phyloP scores from a whole-genome alignment of 2,329 filamentous ascomycete species.

The Thelonectria blattea region DNA sequence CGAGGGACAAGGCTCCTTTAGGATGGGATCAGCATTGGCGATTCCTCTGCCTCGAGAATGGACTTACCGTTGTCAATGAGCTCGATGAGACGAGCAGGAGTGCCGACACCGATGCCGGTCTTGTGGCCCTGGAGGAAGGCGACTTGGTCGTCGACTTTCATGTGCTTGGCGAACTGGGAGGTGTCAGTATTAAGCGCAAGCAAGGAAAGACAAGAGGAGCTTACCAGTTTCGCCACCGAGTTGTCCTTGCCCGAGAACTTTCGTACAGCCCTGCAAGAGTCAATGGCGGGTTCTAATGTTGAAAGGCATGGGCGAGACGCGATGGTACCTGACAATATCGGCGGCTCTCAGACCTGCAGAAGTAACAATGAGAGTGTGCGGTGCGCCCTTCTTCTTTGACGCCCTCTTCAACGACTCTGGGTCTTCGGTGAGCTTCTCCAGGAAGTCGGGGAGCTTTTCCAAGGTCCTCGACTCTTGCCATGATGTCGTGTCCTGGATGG shows the following conservation, averaged over 20 bases:
- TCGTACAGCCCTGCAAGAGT: conserved; percentile 65
- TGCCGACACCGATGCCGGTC: conserved; percentile 89
- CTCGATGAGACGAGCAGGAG: conserved; percentile 81
- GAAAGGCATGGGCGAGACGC: not conserved
- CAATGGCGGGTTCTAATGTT: conserved; percentile 29
- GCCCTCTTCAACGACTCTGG: conserved; percentile 66
- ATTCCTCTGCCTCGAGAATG: not conserved
- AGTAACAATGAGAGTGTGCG: conserved; percentile 89
- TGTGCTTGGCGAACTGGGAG: conserved; percentile 86
- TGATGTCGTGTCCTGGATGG: conserved; percentile 79
- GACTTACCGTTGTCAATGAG: conserved; percentile 79
- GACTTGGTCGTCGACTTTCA: conserved; percentile 89
- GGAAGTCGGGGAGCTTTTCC: conserved; percentile 77
- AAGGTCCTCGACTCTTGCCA: conserved; percentile 72
- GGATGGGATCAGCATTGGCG: not conserved
- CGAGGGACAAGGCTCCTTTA: conserved; percentile 72
- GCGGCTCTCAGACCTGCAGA: conserved; percentile 85
- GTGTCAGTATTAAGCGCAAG: not conserved
- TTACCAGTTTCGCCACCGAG: conserved; percentile 79
- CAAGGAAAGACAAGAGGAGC: not conserved
- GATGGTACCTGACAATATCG: conserved; percentile 73
- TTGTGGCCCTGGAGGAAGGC: conserved; percentile 72
- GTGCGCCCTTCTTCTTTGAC: conserved; percentile 71
- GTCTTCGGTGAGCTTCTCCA: conserved; percentile 70
- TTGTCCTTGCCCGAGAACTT: conserved; percentile 81